These are phyloP conservation scores for Haplosporangium gracile DNA, from an alignment of 192 early-diverging fungal species.

Conservation along the genomic window DNA sequence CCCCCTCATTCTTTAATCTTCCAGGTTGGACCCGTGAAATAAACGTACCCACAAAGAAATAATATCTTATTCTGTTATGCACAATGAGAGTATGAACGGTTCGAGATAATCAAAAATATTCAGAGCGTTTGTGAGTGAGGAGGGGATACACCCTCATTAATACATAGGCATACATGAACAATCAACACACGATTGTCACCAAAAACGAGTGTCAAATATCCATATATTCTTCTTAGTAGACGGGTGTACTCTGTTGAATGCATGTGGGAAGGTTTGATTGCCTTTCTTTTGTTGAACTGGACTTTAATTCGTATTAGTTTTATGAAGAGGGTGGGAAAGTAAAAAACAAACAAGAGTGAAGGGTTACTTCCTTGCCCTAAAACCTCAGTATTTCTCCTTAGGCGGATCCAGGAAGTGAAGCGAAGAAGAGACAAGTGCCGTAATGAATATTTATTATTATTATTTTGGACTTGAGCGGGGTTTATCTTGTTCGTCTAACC, in stretches of 20 bases:
- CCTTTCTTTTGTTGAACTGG: background rate
- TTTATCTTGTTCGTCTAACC: background rate
- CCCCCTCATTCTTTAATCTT: background rate
- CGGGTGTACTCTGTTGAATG: background rate
- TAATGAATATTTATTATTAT: too few species aligned
- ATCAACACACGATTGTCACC: background rate
- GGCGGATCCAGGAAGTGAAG: too few species aligned
- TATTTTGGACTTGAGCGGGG: background rate
- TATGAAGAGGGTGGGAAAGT: conserved; percentile 6
- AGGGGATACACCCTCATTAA: background rate
- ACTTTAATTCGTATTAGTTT: background rate
- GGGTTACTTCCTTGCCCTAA: background rate
- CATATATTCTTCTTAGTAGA: background rate
- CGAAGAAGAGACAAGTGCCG: too few species aligned
- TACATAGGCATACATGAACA: background rate
- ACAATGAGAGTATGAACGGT: background rate
- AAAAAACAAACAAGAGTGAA: background rate
- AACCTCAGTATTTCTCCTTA: background rate
- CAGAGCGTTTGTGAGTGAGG: background rate
- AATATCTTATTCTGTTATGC: background rate
- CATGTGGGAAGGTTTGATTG: background rate
- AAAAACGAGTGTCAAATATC: background rate
- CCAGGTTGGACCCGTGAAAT: conserved; percentile 4
- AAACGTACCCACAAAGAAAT: background rate
- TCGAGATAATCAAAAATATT: conserved; percentile 6